Evolutionary conservation across 208 protist species (phyloP), one percentile per base, ranked within the genome.

Genomic region (Wallacemonas sp.): DNA sequence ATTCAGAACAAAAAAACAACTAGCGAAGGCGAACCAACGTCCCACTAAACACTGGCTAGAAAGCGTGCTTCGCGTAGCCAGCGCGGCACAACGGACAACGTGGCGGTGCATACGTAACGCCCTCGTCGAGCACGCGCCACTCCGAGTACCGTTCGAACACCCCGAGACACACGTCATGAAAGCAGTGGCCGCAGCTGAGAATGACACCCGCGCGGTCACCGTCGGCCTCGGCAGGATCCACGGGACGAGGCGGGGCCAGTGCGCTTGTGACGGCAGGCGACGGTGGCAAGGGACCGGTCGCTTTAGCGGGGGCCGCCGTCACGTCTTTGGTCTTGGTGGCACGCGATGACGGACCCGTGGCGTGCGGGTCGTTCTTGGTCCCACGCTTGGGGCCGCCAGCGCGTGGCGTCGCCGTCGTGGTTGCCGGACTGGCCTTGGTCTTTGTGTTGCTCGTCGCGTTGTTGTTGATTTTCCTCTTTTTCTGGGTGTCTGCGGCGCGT

Each of bases 101-200:
- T 44, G 72, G 76, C 14, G 57, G 48, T 2, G 67, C 60, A 38
- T 41, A 24, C 1, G 29, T 48, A 2, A 61, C 26, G 2, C 62
- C 19, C 16, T 65, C 36, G 12, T 84, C 61, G 29, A 82, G 29
- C 2, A 76, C 71, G 32, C 62, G 63, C 72, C 76, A 80, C 48
- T 87, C 78, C 12, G 81, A 78, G 64, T 85, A 93, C 5, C 55
- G 71, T 70, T 96, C 87, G 80, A 93, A 94, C n/a, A 67, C 68
- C 0, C 61, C 52, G 9, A 96, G 74, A 66, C 90, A 96, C 16
- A 72, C 47, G 16, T 76, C 70, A 72, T 96, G 90, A 38, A 93
- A 93, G 63, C 70, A 87, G 58, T 96, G 87, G 4, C 85, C 83
- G 70, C 90, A 96, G 68, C 90, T 96, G 1, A 96, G 71, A 24